phyloP scores from a whole-genome alignment of 768 basidiomycete species.

The Termitomyces titanicus region DNA sequence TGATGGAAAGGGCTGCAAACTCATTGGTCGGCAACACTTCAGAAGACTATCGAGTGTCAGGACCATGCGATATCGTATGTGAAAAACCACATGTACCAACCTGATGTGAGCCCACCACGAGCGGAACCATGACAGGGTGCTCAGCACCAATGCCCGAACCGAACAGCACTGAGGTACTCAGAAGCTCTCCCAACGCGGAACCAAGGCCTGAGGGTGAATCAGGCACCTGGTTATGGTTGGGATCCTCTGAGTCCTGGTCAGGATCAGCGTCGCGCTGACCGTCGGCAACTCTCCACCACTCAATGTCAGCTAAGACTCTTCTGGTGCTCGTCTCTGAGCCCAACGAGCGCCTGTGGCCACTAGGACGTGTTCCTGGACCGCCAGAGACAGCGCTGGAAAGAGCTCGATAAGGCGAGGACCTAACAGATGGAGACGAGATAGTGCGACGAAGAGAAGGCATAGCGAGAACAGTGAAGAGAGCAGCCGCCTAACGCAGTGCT shows the following conservation, averaged over 20 bases:
- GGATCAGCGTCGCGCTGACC: conserved; percentile 54
- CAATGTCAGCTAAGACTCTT: conserved; percentile 80
- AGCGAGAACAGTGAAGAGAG: conserved; percentile 22
- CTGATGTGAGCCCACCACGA: conserved; percentile 29
- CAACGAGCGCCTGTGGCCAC: conserved; percentile 59
- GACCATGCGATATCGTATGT: conserved; percentile 11
- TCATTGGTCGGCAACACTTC: conserved; percentile 34
- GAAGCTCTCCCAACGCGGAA: conserved; percentile 15
- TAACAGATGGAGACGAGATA: conserved; percentile 64
- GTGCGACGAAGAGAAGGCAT: conserved; percentile 83
- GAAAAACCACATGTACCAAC: conserved; percentile 24
- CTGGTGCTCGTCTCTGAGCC: conserved; percentile 62
- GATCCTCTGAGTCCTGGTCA: conserved; percentile 41
- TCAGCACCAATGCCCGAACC: conserved; percentile 35
- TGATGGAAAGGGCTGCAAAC: conserved; percentile 55
- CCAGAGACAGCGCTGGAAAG: conserved; percentile 30
- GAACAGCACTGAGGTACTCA: conserved; percentile 27
- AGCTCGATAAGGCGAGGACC: conserved; percentile 64
- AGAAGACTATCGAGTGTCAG: conserved; percentile 12
- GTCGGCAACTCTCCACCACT: conserved; percentile 82
- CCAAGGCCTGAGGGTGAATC: conserved; percentile 22
- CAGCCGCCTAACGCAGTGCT: conserved; percentile 53
- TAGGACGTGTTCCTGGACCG: conserved; percentile 27
- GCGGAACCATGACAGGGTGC: conserved; percentile 31
- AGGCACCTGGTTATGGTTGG: conserved; percentile 30